phyloP scores from a whole-genome alignment of 768 basidiomycete species.

The Rhodotorula toruloides region DNA sequence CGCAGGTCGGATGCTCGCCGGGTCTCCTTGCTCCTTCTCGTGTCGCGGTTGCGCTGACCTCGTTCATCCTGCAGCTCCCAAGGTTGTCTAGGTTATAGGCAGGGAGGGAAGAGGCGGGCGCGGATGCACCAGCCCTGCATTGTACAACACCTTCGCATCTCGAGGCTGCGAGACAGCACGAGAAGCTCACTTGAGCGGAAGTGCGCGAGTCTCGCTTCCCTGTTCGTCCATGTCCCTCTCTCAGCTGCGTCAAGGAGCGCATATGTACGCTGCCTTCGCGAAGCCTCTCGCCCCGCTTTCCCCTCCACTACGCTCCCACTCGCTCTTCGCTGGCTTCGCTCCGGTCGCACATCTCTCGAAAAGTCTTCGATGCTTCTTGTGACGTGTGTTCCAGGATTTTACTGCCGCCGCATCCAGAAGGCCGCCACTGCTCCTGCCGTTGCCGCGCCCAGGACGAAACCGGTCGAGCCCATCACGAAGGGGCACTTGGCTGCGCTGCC shows the following conservation, averaged over 20 bases:
- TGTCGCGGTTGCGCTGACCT: not conserved
- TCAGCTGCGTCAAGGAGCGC: too few relatives aligned
- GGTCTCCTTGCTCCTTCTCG: not conserved
- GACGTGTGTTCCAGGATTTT: too few relatives aligned
- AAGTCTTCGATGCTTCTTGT: too few relatives aligned
- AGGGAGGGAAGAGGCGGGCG: not conserved
- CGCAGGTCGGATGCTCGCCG: not conserved
- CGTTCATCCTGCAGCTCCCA: conserved; percentile 13
- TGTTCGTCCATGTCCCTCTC: too few relatives aligned
- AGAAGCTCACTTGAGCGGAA: too few relatives aligned
- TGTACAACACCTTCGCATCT: not conserved
- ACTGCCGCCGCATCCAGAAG: not conserved
- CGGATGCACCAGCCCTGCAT: not conserved
- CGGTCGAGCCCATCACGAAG: conserved; percentile 20
- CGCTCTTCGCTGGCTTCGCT: too few relatives aligned
- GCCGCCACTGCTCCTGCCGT: not conserved
- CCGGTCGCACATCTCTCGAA: too few relatives aligned
- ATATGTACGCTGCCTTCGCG: too few relatives aligned
- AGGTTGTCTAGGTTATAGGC: conserved; percentile 13
- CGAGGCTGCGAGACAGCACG: not conserved
- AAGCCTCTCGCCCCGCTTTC: too few relatives aligned
- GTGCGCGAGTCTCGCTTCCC: too few relatives aligned
- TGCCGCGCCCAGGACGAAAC: conserved; percentile 15
- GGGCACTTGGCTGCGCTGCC: conserved; percentile 25
- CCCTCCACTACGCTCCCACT: too few relatives aligned